Conservation (phyloP, 73 alveolate genomes). For the Uronychia setigera region DNA sequence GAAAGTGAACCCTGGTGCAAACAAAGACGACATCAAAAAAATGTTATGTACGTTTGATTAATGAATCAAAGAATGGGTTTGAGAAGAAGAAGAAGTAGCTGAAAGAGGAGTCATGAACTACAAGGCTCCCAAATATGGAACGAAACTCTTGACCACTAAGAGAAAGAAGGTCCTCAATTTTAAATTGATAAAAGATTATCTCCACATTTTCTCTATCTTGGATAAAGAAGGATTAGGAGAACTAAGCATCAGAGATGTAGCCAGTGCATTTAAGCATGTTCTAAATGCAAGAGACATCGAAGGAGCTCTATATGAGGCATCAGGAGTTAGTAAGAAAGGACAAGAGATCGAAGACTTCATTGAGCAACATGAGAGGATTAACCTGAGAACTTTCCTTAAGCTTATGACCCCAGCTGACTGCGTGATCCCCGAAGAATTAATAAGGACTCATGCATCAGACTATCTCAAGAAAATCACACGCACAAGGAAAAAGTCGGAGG, state of each 20-base stretch:
- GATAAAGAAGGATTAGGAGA: slow-evolving; percentile 32
- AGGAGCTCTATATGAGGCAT: slow-evolving; percentile 10
- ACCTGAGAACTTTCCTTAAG: slow-evolving; percentile 5
- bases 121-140: slow-evolving; percentile 35
- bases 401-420: slow-evolving; percentile 39
- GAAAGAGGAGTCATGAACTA: slow-evolving; percentile 39
- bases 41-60: slow-evolving; percentile 32
- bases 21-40: slow-evolving; percentile 31
- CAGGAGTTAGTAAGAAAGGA: neutral
- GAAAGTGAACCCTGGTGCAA: slow-evolving; percentile 62
- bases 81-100: slow-evolving; percentile 49
- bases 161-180: slow-evolving; percentile 25
- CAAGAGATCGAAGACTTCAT: neutral
- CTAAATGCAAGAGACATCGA: slow-evolving; percentile 21
- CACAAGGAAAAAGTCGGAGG: slow-evolving; percentile 7
- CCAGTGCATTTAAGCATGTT: slow-evolving; percentile 10
- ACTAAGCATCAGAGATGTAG: slow-evolving; percentile 1
- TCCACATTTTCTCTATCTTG: slow-evolving; percentile 48
- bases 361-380: neutral
- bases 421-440: slow-evolving; percentile 13
- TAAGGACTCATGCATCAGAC: slow-evolving; percentile 20
- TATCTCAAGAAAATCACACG: neutral
- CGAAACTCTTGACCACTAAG: neutral
- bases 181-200: slow-evolving; percentile 43
- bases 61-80: slow-evolving; percentile 34